Base-by-base conservation (phyloP, 2,329 filamentous ascomycete genomes). In the Huntiella bhutanensis region DNA sequence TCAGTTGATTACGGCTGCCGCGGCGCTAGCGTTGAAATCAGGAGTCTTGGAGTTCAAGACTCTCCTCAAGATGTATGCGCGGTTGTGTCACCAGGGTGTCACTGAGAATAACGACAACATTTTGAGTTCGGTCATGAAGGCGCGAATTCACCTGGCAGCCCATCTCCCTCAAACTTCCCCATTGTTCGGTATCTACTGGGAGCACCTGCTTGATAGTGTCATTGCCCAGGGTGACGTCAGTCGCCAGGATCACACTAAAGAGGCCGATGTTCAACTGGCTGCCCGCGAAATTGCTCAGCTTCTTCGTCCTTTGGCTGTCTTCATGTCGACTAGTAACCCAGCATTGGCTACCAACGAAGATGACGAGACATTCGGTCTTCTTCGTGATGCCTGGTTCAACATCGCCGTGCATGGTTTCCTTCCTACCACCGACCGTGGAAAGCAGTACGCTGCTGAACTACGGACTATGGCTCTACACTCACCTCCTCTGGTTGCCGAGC, bases 361-460 rank as follows among this genome's bases (percentile, higher is more conserved):
- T 7, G 80, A 87, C 44, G 77, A 88, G 49, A 74, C 76, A 5
- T 72, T 82, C 51, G 73, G 75, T 19, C 64, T 92, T 48, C 73
- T 91, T 53, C 78, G 88, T 45, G 87, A 98, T 66, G 84, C 85
- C 4, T 99, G 91, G 91, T 96, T 95, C 64, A 99, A 98, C 56
- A 85, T 96, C 51, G 83, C 87, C 16, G 82, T 94, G 1, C 91
- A 98, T 59, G 91, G 87, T 4, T 93, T 96, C 58, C 80, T 78
- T 7, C 69, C 80, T 8, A 72, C 73, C 12, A 88, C 85, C 0
- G 72, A 78, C 12, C 73, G 82, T 46, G 82, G 80, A 13, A 80
- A 78, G 57, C 73, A 75, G 53, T 76, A 92, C 55, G 62, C 77
- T 43, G 71, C 80, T 48, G 86, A 95, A 57, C 69, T 99, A 15